Base-by-base conservation (phyloP, 2,329 filamentous ascomycete species). In the Xylaria sp. region DNA sequence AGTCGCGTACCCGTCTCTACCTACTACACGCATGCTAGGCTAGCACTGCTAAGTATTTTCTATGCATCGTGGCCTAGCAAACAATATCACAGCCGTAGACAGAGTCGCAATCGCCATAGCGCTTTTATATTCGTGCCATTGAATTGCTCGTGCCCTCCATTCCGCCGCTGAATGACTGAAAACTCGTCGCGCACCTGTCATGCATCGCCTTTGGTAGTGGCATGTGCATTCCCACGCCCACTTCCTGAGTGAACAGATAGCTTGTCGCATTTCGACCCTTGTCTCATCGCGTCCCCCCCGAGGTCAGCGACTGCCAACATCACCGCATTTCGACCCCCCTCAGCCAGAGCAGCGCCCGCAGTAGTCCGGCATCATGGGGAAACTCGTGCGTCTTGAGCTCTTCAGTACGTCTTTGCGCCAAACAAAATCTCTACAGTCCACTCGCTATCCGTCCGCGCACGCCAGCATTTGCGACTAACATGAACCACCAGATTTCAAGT, bases 371-470 rank as follows among this genome's bases (percentile, higher is more conserved):
- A 89, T 77, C 67, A 98, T 99, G 95, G 94, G 94, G 70, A 98
- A 98, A 80, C 89, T 99, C 73, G 92, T 97, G 74, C 90, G 93
- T 66, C 88, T 99, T 55, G 94, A 98, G 83, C 84, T 99, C 66
- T 96, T 91, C 82, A 97, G 65, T 82, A 56, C 47, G 35, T 57
- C 46, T 51, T 53, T 47, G 70, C 68, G 50, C 55, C 14, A 60
- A 46, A 46, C 12, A 63, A 23, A n/a, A 19, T 15, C 19, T 33
- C 47, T 15, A 50, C 14, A 37, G 7, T n/a, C n/a, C 31, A 21
- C 3, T 7, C 46, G 4, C 17, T 57, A 35, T 28, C 50, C 23
- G 23, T 52, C 57, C 53, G 63, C 69, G 74, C 47, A 70, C 78
- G 92, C 7, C 37, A 21, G 15, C 25, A 5, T 54, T 45, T 31